phyloP scores from a whole-genome alignment of 2,329 filamentous ascomycete species.

The Aureobasidium melanogenum region DNA sequence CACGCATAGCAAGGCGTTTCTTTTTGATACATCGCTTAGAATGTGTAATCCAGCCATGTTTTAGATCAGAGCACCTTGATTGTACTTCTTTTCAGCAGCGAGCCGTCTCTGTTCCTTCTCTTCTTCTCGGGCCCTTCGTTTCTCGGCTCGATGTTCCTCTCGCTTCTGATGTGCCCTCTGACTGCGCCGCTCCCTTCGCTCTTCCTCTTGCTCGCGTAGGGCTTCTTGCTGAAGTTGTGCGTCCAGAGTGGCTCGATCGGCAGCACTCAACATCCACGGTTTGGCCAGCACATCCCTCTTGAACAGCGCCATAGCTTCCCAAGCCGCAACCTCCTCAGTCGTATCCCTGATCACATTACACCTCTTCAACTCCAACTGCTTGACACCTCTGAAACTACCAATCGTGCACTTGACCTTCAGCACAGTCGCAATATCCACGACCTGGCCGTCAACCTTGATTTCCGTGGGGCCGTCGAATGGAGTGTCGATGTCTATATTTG shows the following conservation, averaged over 20 bases:
- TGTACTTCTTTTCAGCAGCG: constrained; percentile 33
- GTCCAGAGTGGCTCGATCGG: constrained; percentile 37
- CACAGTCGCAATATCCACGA: constrained; percentile 39
- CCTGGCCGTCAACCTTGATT: constrained; percentile 29
- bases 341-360: constrained; percentile 42
- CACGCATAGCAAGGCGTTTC: background rate
- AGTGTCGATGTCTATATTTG: constrained; percentile 31
- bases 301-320: constrained; percentile 43
- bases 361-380: constrained; percentile 48
- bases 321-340: constrained; percentile 45
- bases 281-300: constrained; percentile 40
- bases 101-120: constrained; percentile 24
- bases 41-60: constrained; percentile 7
- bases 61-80: constrained; percentile 16
- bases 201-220: constrained; percentile 14
- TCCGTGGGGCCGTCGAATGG: constrained; percentile 33
- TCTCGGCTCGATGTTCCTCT: constrained; percentile 27
- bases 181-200: constrained; percentile 27
- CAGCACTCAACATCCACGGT: constrained; percentile 44
- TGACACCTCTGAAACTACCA: constrained; percentile 32
- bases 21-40: background rate
- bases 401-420: constrained; percentile 51
- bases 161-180: constrained; percentile 26
- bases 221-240: constrained; percentile 25
- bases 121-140: constrained; percentile 24